Evolutionary conservation across 208 protist genomes (phyloP).

Genomic region (Lotmaria passim): DNA sequence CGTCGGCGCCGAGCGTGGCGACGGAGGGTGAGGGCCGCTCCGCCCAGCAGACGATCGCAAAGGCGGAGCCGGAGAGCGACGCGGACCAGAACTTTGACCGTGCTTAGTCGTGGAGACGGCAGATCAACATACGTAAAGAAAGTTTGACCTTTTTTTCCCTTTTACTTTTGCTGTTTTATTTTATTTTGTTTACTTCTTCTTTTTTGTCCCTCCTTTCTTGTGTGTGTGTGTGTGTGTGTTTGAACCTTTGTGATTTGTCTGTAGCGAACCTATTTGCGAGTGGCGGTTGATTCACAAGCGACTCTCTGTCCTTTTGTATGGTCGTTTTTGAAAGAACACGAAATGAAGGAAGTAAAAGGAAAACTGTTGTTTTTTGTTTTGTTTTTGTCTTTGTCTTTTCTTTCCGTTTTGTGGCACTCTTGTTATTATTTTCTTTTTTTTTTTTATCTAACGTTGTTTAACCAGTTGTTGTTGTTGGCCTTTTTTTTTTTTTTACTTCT

Average conservation of each 20-base stretch:
- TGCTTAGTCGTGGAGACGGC: slow-evolving; percentile 20
- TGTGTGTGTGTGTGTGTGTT: slow-evolving; percentile 2
- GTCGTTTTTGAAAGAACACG: neutral
- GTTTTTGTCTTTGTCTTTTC: slow-evolving; percentile 11
- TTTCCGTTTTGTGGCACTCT: neutral
- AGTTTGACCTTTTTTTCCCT: too few species aligned
- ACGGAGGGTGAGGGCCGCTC: slow-evolving; percentile 74
- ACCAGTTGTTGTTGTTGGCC: neutral
- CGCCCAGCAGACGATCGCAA: slow-evolving; percentile 81
- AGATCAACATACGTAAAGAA: neutral
- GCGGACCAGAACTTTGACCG: slow-evolving; percentile 52
- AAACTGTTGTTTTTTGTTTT: neutral
- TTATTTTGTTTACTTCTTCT: slow-evolving; percentile 5
- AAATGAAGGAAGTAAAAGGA: too few species aligned
- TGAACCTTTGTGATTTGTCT: neutral
- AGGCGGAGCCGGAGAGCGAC: slow-evolving; percentile 43
- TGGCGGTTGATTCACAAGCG: too few species aligned
- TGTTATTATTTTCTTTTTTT: neutral
- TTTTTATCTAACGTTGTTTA: neutral
- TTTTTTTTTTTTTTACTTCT: slow-evolving; percentile 3
- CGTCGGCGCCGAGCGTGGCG: slow-evolving; percentile 45
- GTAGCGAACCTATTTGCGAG: too few species aligned
- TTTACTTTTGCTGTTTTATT: slow-evolving; percentile 4
- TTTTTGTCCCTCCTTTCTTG: neutral
- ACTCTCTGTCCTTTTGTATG: neutral